These are phyloP conservation scores for Kurtzmaniella fragi DNA, from an alignment of 805 yeast species.

Conservation along the genomic window DNA sequence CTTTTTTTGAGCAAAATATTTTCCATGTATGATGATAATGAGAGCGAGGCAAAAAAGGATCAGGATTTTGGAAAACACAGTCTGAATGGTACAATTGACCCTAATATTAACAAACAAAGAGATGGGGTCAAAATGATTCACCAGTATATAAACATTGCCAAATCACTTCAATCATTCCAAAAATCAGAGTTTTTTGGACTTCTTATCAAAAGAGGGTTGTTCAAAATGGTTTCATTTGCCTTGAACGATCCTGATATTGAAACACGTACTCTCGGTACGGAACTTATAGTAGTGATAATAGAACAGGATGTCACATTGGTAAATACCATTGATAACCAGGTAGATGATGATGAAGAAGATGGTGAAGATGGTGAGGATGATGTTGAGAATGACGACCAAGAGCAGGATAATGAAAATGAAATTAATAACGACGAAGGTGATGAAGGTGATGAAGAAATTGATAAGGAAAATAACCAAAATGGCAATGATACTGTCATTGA, in stretches of 20 bases:
- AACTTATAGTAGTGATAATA: slow-evolving; percentile 70
- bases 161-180: slow-evolving; percentile 55
- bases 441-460: slow-evolving; percentile 9
- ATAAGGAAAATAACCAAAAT: not conserved
- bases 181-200: slow-evolving; percentile 60
- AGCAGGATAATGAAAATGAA: slow-evolving; percentile 4
- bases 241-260: slow-evolving; percentile 45
- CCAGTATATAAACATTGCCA: slow-evolving; percentile 74
- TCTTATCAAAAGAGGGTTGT: slow-evolving; percentile 63
- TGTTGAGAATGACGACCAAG: slow-evolving; percentile 1
- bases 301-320: slow-evolving; percentile 77
- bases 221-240: slow-evolving; percentile 68
- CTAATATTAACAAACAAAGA: slow-evolving; percentile 31
- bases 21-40: slow-evolving; percentile 41
- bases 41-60: slow-evolving; percentile 1
- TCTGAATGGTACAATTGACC: not conserved
- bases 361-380: not conserved
- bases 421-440: slow-evolving; percentile 7
- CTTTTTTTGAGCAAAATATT: slow-evolving; percentile 57
- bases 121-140: slow-evolving; percentile 77
- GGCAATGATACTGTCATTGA: slow-evolving; percentile 3
- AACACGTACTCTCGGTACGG: slow-evolving; percentile 70
- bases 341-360: slow-evolving; percentile 16
- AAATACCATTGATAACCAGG: slow-evolving; percentile 28
- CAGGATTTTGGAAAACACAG: too few species aligned